These are phyloP conservation scores for Cunninghamia lanceolata DNA, from an alignment of 75 land plant species.

Conservation along the genomic window DNA sequence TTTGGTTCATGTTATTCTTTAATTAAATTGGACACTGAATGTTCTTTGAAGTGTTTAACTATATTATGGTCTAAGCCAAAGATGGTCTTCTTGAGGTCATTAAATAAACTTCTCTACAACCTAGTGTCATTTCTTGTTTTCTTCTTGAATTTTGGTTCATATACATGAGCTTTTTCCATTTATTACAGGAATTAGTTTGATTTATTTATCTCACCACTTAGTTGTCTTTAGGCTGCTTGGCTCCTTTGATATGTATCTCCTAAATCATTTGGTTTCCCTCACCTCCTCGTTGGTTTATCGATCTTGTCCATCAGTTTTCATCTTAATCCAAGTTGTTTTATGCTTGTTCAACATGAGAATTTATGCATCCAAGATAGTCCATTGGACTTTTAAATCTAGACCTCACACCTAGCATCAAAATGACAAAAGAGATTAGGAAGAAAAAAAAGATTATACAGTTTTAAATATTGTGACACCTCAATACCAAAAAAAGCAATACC, in stretches of 20 bases:
- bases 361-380: too few species aligned
- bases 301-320: background rate
- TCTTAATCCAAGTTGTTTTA: background rate
- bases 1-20: background rate
- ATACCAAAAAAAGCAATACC: background rate
- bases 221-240: background rate
- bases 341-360: background rate
- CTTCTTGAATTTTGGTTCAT: background rate
- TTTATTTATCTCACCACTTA: too few species aligned
- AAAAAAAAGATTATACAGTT: background rate
- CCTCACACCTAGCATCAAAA: background rate
- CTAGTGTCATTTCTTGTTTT: background rate
- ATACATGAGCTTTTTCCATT: background rate
- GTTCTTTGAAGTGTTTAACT: too few species aligned
- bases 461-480: background rate
- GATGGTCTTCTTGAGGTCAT: background rate
- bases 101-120: too few species aligned
- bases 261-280: background rate
- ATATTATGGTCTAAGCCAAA: background rate
- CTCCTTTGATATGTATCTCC: background rate
- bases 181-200: too few species aligned
- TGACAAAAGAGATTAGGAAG: background rate
- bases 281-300: background rate
- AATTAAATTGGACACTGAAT: too few species aligned
- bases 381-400: too few species aligned